phyloP scores from a whole-genome alignment of 805 yeast species.

The Myxozyma neotropica region DNA sequence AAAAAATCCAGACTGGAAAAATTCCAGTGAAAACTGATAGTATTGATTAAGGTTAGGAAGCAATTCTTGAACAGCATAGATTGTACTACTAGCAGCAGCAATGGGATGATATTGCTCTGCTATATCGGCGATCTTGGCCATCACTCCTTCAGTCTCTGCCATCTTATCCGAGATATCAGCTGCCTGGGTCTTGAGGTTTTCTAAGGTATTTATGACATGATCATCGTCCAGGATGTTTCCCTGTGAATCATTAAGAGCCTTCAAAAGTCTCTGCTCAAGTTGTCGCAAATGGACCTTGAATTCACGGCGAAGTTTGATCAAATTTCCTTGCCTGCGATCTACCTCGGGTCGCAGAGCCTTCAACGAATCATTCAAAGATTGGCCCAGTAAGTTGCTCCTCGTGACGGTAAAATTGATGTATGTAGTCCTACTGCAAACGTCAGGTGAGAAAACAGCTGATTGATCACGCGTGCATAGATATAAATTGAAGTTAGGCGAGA shows the following conservation, averaged over 20 bases:
- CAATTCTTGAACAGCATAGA: conserved; percentile 53
- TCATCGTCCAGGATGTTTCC: conserved; percentile 73
- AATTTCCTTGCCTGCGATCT: conserved; percentile 57
- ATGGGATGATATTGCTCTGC: conserved; percentile 54
- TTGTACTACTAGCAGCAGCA: conserved; percentile 56
- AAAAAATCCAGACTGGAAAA: conserved; percentile 46
- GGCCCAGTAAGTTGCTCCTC: conserved; percentile 62
- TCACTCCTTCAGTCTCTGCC: conserved; percentile 55
- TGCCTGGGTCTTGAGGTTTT: conserved; percentile 66
- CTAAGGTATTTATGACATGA: conserved; percentile 60
- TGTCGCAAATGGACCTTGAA: conserved; percentile 56
- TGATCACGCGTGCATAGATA: conserved; percentile 55
- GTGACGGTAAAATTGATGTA: conserved; percentile 76
- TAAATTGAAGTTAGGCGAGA: conserved; percentile 63
- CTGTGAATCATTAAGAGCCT: conserved; percentile 56
- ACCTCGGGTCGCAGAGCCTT: conserved; percentile 64
- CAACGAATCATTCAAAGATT: conserved; percentile 61
- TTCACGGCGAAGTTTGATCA: conserved; percentile 60
- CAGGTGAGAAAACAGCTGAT: conserved; percentile 57
- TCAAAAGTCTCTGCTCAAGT: conserved; percentile 63
- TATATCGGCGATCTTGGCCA: conserved; percentile 55
- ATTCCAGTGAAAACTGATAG: conserved; percentile 61
- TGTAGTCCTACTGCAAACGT: conserved; percentile 63
- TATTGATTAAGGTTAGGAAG: conserved; percentile 51
- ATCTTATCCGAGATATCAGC: conserved; percentile 55